Base-by-base conservation (phyloP, 441 rosid genomes). In the Sinapis alba region DNA sequence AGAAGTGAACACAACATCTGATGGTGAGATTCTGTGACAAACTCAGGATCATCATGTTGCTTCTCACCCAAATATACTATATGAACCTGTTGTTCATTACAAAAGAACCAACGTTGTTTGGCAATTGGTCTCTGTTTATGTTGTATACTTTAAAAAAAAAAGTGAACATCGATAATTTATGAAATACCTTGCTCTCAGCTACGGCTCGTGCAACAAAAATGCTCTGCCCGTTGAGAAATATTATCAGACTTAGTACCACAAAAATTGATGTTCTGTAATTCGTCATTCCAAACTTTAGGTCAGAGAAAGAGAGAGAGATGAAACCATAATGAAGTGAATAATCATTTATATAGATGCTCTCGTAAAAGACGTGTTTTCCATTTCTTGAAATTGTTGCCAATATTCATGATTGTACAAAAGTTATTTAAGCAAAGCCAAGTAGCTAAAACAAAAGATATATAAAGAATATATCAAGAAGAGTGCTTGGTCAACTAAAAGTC, bases 11-110 rank as follows among this genome's bases (percentile, higher is more conserved):
- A 32, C 5, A 77, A 34, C 62, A 77, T 77, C 26, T 26, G 72
- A 58, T 71, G 76, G 10, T 77, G 80, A 58, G 72, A 65, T 13
- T 71, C 20, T 0, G 80, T 77, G 43, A 76, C 71, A 21, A 32
- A 15, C 1, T 64, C 7, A 0, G 76, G 76, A 47, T 77, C 80
- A 77, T 77, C 72, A 30, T 77, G 76, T 10, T 71, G 68, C 12
- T 58, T 71, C 72, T 65, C 72, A 13, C 80, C 68, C 26, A 77
- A 20, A 65, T 77, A 77, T 23, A 77, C 72, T 57, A 77, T 64
- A 21, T 77, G 76, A 71, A 77, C 76, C 80, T 71, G 59, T 54
- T 54, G 23, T 10, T 53, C 2, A 12, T 28, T 26, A 43, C 18
- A 76, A 34, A 45, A 69, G 1, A 68, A 50, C 7, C 47, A 11